phyloP scores from a whole-genome alignment of 2,329 filamentous ascomycete species.

The Xylaria hypoxylon region DNA sequence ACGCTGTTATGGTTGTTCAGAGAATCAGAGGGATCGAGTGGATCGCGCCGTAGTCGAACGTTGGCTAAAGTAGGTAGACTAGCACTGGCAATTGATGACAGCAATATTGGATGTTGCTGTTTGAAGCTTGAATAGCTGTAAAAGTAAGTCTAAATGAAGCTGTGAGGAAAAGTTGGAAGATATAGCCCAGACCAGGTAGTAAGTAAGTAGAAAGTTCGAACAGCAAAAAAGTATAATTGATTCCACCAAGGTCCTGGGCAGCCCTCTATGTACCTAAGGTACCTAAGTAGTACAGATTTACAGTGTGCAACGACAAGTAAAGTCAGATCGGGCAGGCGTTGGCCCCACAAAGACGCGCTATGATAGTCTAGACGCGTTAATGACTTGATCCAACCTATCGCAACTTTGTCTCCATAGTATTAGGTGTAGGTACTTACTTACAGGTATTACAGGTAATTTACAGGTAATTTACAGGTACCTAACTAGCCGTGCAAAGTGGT shows the following conservation, averaged over 20 bases:
- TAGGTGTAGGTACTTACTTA: neutral
- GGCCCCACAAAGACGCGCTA: conserved; percentile 44
- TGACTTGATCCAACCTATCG: conserved; percentile 6
- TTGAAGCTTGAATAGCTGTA: neutral
- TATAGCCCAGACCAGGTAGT: no score
- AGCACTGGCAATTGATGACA: conserved; percentile 15
- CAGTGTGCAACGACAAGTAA: neutral
- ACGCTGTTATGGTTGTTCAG: neutral
- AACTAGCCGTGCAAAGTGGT: no score
- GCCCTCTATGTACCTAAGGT: no score
- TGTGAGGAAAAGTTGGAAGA: no score
- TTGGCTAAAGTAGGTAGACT: conserved; percentile 14
- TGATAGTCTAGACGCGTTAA: conserved; percentile 43
- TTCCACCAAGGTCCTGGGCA: no score
- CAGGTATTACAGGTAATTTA: no score
- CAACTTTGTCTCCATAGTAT: neutral
- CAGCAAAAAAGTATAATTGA: no score
- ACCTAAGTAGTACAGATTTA: neutral
- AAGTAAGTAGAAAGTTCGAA: no score
- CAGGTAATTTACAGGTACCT: no score
- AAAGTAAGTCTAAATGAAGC: neutral
- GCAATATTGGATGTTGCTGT: neutral
- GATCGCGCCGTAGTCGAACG: neutral
- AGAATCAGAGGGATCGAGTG: neutral
- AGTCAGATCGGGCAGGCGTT: neutral